Base-by-base conservation (phyloP, 2,329 filamentous ascomycete genomes). In the Clonostachys sp. region DNA sequence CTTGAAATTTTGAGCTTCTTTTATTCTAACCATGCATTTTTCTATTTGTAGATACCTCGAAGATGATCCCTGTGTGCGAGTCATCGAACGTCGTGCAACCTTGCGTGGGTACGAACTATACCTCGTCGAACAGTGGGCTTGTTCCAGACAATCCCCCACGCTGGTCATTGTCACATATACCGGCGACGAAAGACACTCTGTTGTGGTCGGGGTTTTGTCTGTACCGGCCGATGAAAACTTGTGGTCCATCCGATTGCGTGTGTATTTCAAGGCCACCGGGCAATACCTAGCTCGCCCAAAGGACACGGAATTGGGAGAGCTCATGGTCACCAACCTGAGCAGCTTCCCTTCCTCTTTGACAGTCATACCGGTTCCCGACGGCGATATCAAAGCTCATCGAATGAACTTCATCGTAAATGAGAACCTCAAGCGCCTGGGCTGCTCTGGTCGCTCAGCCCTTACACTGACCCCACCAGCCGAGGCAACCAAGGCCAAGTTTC, bases 111-210 rank as follows among this genome's bases (percentile, higher is more conserved):
- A 96, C 67, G 91, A 97, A 65, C 76, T 92, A 51, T 97, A 97
- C 66, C 71, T 97, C 14, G 90, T 97, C 54, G 94, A 97, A 65
- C 94, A 99, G 74, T 99, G 94, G 94, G 90, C 90, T 6, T 96
- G 91, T 66, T 96, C 92, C 12, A 83, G 94, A 45, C 80, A 84
- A 48, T 90, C 95, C 52, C 92, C 92, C 1, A 96, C 92, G 14
- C 88, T 95, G 53, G 81, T 95, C 44, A 95, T 97, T 54, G 88
- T 87, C 40, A 96, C 91, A 4, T 96, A 94, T 61, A 97, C 92
- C 0, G 94, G 92, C 47, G 91, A 96, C 57, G 76, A 82, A 34
- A 83, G 83, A 34, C 87, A 96, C 63, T 80, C 76, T 1, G 83
- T 95, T n/a, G 69, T 86, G 9, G 91, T 89, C 5, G 85, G 87